Evolutionary conservation across 2,329 filamentous ascomycete species (phyloP).

Genomic region (Apiospora marii): DNA sequence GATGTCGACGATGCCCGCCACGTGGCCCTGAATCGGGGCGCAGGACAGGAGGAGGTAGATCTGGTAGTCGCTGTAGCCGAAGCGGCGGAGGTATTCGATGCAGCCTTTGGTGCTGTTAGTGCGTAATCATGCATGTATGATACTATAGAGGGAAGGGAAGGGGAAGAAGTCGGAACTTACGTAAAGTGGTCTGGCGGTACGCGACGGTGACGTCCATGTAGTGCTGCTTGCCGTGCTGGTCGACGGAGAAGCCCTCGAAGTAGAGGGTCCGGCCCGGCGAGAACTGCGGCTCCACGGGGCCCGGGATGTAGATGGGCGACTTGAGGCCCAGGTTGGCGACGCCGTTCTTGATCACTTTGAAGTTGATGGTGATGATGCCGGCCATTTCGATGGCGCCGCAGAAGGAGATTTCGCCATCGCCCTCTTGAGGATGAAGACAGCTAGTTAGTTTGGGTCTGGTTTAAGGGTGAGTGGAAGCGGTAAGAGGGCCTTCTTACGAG

Average conservation of each 20-base stretch:
- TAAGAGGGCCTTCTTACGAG: conserved; percentile 49
- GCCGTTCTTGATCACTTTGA: conserved; percentile 85
- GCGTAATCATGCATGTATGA: no score
- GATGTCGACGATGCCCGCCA: conserved; percentile 90
- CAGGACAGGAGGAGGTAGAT: conserved; percentile 86
- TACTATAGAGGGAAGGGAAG: background rate
- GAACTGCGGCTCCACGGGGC: conserved; percentile 88
- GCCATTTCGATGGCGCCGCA: conserved; percentile 95
- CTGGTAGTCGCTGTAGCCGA: conserved; percentile 77
- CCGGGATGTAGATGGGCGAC: conserved; percentile 84
- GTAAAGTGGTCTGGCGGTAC: conserved; percentile 81
- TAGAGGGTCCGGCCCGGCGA: conserved; percentile 83
- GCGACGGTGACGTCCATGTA: conserved; percentile 88
- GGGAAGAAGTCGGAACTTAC: conserved; percentile 39
- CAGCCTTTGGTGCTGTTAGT: conserved; percentile 53
- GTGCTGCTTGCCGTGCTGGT: conserved; percentile 87
- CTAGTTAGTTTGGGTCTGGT: background rate
- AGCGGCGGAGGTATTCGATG: conserved; percentile 82
- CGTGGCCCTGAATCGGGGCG: conserved; percentile 85
- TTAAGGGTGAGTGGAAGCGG: background rate
- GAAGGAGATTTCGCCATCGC: conserved; percentile 90
- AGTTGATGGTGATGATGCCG: conserved; percentile 88
- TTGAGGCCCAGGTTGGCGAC: conserved; percentile 78
- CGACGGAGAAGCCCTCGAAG: conserved; percentile 90
- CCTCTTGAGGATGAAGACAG: conserved; percentile 56